Evolutionary conservation across 2,329 filamentous ascomycete genomes (phyloP).

Genomic region (Penicillium sp.): DNA sequence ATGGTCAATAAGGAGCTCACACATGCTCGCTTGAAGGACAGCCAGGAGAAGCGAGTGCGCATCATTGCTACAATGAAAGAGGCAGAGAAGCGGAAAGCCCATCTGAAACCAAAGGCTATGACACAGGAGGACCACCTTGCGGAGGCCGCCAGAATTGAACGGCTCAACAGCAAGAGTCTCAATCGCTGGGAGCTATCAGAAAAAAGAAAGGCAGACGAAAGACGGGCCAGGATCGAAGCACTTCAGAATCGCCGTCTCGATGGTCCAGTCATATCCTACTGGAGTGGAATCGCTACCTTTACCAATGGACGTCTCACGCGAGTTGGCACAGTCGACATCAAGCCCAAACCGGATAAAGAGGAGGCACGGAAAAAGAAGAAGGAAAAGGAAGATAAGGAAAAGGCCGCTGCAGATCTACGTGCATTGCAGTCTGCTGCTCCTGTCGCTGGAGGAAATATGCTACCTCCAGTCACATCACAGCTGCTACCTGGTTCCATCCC

Average conservation of each 20-base stretch:
- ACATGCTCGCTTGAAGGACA: conserved; percentile 51
- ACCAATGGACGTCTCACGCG: conserved; percentile 72
- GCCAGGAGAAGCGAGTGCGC: conserved; percentile 50
- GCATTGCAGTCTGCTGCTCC: conserved; percentile 8
- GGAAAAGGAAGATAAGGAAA: conserved; percentile 33
- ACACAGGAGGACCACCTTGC: conserved; percentile 83
- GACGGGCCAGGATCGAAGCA: conserved; percentile 79
- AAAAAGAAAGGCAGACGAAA: conserved; percentile 81
- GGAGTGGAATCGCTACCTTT: conserved; percentile 88
- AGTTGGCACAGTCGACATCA: conserved; percentile 64
- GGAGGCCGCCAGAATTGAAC: conserved; percentile 81
- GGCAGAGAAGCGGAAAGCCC: conserved; percentile 65
- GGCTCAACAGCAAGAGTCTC: conserved; percentile 82
- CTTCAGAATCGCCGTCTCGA: conserved; percentile 83
- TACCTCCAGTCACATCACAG: neutral
- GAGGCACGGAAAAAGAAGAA: conserved; percentile 46
- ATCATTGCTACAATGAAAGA: conserved; percentile 61
- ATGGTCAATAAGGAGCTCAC: conserved; percentile 65
- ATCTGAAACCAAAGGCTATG: conserved; percentile 75
- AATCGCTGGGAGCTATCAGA: conserved; percentile 95
- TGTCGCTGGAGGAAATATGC: neutral
- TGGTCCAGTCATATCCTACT: conserved; percentile 86
- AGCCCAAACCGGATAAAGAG: conserved; percentile 41
- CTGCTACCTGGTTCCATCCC: neutral
- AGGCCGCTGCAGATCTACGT: conserved; percentile 24